Evolutionary conservation across 441 rosid genomes (phyloP).

Genomic region (Bocquillonia castaneifolia): DNA sequence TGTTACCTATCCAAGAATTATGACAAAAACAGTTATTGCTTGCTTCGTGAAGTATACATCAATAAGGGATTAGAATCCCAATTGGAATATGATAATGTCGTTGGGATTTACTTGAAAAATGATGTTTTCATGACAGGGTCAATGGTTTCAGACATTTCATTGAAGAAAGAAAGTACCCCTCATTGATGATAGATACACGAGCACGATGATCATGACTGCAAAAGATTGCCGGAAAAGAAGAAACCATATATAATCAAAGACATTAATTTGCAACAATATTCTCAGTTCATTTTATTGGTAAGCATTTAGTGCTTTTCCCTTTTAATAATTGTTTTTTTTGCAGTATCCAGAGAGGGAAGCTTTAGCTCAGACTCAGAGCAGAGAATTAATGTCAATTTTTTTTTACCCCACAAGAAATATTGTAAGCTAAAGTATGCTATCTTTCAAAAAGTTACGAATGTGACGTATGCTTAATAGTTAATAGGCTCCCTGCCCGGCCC

Average conservation of each 20-base stretch:
- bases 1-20: too few relatives aligned
- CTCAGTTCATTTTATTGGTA: too few relatives aligned
- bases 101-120: background rate
- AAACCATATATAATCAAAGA: background rate
- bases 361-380: background rate
- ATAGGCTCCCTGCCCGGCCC: background rate
- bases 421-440: background rate
- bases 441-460: slow-evolving; percentile 11
- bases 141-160: slow-evolving; percentile 1
- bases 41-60: too few relatives aligned
- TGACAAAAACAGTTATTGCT: too few relatives aligned
- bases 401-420: slow-evolving; percentile 14
- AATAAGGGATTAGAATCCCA: background rate
- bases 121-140: background rate
- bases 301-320: background rate
- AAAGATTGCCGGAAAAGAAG: slow-evolving; percentile 2
- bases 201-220: background rate
- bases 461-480: background rate
- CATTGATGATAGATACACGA: background rate
- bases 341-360: slow-evolving; percentile 2
- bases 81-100: background rate
- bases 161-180: background rate
- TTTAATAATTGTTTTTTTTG: background rate
- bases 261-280: background rate
- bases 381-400: slow-evolving; percentile 9